Base-by-base conservation (phyloP, 495 filamentous ascomycete genomes). In the Aspergillus ellipticus region DNA sequence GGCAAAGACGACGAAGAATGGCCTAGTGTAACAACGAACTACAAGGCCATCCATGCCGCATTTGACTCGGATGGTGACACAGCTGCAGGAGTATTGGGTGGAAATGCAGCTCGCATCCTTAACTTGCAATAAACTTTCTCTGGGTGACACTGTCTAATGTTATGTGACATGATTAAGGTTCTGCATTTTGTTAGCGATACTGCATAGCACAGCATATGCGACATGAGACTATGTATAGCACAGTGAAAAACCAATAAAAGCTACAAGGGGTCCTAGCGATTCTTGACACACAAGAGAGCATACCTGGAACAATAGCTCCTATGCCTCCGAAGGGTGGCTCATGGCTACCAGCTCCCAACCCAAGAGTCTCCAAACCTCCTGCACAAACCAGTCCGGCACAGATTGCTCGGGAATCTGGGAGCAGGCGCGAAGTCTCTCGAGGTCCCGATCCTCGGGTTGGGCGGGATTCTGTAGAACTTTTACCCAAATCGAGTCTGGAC, bases 11-110 rank as follows among this genome's bases (percentile, higher is more conserved):
- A 82, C 51, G 77, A 77, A 41, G 77, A 87, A 59, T 97, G 93
- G 93, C 76, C 82, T 56, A 97, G 93, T 71, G 91, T 96, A 15
- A 82, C 74, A 41, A 83, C 82, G 6, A 97, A 96, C 63, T 86
- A 83, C 53, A 71, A 79, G 35, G 90, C 90, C 0, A 88, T 96
- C 26, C 62, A 77, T 48, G 75, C 72, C 35, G 80, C 82, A 2
- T 77, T 92, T 33, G 79, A 71, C 0, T 74, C 69, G 11, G 79
- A 85, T 13, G 64, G 69, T 4, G 74, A 77, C 29, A 74, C 73
- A 19, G 75, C 73, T 6, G 68, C 61, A 43, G 75, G 71, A 17
- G 79, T 89, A 3, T 71, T 92, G 67, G 89, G 89, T 6, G 81
- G 77, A 7, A 92, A 93, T 74, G 89, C 89, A 1, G 66, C 87